A percentile compares a stretch with the other conserved stretches of the same genome.
These are phyloP conservation scores for Kwoniella botswanensis DNA, from an alignment of 768 basidiomycete species.

Conservation along the genomic window DNA sequence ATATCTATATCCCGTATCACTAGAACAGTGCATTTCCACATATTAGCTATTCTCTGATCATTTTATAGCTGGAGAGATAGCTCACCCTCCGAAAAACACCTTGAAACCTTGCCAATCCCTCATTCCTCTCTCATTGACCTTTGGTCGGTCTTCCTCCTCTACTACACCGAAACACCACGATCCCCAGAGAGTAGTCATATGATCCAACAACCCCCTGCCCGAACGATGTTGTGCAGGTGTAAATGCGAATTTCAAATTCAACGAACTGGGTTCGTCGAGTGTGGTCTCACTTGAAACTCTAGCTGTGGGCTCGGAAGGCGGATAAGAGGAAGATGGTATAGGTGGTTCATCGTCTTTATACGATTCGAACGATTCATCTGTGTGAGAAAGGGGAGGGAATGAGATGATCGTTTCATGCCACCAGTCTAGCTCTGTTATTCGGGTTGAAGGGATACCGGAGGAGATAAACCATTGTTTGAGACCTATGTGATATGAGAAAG, in stretches of 20 bases:
- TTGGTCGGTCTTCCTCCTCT: conserved; percentile 4
- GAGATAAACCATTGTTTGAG: conserved; percentile 54
- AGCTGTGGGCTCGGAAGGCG: neutral
- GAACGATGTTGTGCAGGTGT: conserved; percentile 58
- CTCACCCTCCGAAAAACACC: conserved; percentile 56
- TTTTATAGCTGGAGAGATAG: neutral
- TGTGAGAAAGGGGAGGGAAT: conserved; percentile 26
- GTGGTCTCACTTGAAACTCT: conserved; percentile 11
- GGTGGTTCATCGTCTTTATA: conserved; percentile 6
- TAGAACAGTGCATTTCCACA: conserved; percentile 8
- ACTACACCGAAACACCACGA: conserved; percentile 55
- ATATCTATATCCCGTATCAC: conserved; percentile 57
- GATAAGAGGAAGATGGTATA: neutral
- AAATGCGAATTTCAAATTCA: conserved; percentile 53
- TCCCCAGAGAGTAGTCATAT: conserved; percentile 57
- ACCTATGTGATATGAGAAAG: conserved; percentile 25
- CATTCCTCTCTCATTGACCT: conserved; percentile 37
- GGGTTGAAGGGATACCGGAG: conserved; percentile 42
- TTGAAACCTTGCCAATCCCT: conserved; percentile 51
- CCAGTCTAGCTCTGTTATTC: conserved; percentile 57
- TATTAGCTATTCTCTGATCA: too few species aligned
- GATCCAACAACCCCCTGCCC: conserved; percentile 53
- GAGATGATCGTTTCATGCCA: conserved; percentile 50
- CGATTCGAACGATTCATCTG: neutral
- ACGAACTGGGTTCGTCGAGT: conserved; percentile 5